Base-by-base conservation (phyloP, 148 eudicot species). In the Fallopia convolvulus region DNA sequence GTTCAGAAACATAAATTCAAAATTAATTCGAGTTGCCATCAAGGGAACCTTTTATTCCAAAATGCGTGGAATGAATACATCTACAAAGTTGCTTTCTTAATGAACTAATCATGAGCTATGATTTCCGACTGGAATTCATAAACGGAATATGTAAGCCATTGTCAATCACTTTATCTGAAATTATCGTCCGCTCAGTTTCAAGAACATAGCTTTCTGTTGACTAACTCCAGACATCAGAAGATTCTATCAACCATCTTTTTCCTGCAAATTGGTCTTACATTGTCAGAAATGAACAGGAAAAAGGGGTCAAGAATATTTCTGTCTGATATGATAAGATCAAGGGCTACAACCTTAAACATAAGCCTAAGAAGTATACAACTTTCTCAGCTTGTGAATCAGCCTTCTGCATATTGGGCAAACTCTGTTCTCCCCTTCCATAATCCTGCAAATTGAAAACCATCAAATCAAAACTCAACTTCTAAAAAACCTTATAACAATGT, bases 321-420 rank as follows among this genome's bases (percentile, higher is more conserved):
- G 26, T 4, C 42, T 72, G 53, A 36, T 36, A 3, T 36, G 3
- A 41, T 21, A 20, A 41, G 52, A 23, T 72, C 30, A 72, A 30
- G 15, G 4, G 13, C 53, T 20, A 21, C 32, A 20, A 42, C 74
- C 47, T 44, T 44, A 44, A 44, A 44, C 47, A 44, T 39, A 14
- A 23, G 20, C 47, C 75, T 78, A 83, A 50, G 82, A n/a, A 58
- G 75, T 77, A 23, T 70, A 75, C 82, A 77, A 18, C 72, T 72
- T 77, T 47, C 80, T 79, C 26, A 79, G 77, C 79, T 82, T 86
- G 53, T 78, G 79, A 55, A 86, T 77, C 46, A 81, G 6, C 63
- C 83, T 79, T 72, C 88, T 75, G 40, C 88, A 86, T 26, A 86
- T 76, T 39, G 88, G 88, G 21, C 88, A 86, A 17, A 42, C 71